These are phyloP conservation scores for Rhizophagus clarus DNA, from an alignment of 192 early-diverging fungal species.

Conservation along the genomic window DNA sequence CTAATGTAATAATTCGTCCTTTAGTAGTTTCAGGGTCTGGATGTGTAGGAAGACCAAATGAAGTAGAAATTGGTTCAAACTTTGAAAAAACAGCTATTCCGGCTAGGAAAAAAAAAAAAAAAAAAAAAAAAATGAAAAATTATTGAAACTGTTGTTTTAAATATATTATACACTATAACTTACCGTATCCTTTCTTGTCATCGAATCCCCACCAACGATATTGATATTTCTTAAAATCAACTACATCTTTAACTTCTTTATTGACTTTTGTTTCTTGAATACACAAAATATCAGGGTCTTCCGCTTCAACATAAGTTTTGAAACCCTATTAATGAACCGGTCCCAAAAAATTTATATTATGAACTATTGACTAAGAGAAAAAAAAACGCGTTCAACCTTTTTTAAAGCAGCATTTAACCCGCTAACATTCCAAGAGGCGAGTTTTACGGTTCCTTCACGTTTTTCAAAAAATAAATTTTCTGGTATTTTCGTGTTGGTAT, in stretches of 20 bases:
- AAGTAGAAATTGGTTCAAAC: constrained; percentile 64
- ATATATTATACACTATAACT: neutral
- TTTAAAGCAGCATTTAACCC: constrained; percentile 72
- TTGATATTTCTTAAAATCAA: constrained; percentile 66
- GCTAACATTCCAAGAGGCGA: constrained; percentile 82
- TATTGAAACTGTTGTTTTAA: neutral
- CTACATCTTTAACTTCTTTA: constrained; percentile 57
- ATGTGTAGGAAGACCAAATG: constrained; percentile 60
- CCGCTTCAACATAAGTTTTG: constrained; percentile 69
- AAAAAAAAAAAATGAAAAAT: constrained; percentile 11
- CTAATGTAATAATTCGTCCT: constrained; percentile 72
- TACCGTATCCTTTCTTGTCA: constrained; percentile 77
- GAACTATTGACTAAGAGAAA: neutral
- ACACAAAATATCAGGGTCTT: constrained; percentile 81
- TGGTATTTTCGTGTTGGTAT: constrained; percentile 69
- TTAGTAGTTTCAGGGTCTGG: constrained; percentile 46
- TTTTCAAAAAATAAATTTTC: constrained; percentile 55
- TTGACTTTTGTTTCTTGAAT: constrained; percentile 88
- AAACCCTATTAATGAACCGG: constrained; percentile 48
- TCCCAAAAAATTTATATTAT: neutral
- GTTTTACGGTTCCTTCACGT: constrained; percentile 55
- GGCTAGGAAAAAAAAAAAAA: constrained; percentile 38
- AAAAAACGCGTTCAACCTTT: constrained; percentile 51
- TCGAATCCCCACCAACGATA: constrained; percentile 71
- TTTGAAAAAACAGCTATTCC: constrained; percentile 83